Evolutionary conservation across 1,284 basidiomycete species (phyloP).

Genomic region (Cerrena zonata): DNA sequence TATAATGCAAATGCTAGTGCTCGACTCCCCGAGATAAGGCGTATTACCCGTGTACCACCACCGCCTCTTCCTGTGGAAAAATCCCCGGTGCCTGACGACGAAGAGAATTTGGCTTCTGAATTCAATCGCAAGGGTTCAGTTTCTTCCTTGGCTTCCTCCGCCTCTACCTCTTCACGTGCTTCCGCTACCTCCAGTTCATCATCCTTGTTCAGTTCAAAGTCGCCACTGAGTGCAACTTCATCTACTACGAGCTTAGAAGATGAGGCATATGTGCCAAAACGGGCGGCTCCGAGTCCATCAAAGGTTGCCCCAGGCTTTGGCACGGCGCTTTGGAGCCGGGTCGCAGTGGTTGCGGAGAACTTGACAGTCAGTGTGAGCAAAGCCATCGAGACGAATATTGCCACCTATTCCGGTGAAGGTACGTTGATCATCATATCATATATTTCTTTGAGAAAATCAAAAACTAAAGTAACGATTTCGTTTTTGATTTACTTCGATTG

Average conservation of each 20-base stretch:
- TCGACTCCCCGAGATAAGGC: slow-evolving; percentile 1
- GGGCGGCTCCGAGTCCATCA: not conserved
- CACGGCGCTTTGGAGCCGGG: slow-evolving; percentile 47
- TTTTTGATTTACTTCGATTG: no score
- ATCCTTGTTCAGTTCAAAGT: slow-evolving; percentile 1
- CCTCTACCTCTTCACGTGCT: not conserved
- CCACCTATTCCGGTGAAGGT: slow-evolving; percentile 47
- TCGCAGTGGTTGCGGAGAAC: slow-evolving; percentile 47
- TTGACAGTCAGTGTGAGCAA: slow-evolving; percentile 55
- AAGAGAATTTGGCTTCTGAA: not conserved
- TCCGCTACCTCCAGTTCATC: not conserved
- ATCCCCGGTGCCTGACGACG: not conserved
- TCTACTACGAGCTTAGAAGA: slow-evolving; percentile 6
- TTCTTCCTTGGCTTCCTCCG: slow-evolving; percentile 1
- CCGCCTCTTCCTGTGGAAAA: not conserved
- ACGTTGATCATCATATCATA: slow-evolving; percentile 10
- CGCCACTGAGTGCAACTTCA: not conserved
- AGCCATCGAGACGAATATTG: slow-evolving; percentile 46
- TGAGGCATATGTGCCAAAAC: slow-evolving; percentile 7
- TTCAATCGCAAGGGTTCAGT: slow-evolving; percentile 4
- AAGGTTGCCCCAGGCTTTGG: slow-evolving; percentile 30
- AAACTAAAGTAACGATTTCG: slow-evolving; percentile 2
- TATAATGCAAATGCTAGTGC: not conserved
- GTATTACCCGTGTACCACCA: not conserved
- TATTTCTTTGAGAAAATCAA: not conserved